These are phyloP conservation scores for Annona squamosa DNA, from an alignment of 164 flowering plant species.

Conservation along the genomic window DNA sequence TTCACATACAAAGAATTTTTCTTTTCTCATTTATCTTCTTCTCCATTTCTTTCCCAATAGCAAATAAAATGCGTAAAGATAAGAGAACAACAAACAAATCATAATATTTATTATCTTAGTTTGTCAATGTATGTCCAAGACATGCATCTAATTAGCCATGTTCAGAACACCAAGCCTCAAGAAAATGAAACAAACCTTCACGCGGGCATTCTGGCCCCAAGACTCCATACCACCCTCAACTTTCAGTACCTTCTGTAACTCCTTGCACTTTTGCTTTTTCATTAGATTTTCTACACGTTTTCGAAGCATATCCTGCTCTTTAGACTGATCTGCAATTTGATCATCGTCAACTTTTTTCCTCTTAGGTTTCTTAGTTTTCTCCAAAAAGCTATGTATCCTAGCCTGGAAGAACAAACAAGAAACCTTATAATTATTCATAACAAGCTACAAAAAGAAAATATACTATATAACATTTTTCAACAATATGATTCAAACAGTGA, in stretches of 20 bases:
- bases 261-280: conserved; percentile 40
- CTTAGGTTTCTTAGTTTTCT: conserved; percentile 44
- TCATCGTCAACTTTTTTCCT: conserved; percentile 22
- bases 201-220: conserved; percentile 75
- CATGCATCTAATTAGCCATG: neutral
- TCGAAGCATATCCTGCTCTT: conserved; percentile 45
- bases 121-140: neutral
- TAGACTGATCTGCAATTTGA: conserved; percentile 25
- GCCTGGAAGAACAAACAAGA: conserved; percentile 34
- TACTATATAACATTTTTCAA: no score
- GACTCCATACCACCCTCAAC: conserved; percentile 38
- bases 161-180: neutral
- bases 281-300: conserved; percentile 58
- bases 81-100: neutral
- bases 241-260: conserved; percentile 60
- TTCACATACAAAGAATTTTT: no score
- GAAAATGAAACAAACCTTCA: conserved; percentile 52
- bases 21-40: no score
- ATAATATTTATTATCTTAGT: no score
- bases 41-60: no score
- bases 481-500: no score
- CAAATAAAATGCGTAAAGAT: neutral
- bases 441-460: no score
- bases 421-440: no score
- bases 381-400: conserved; percentile 62